Evolutionary conservation across 306 rosid genomes (phyloP), one percentile per base, ranked within the genome.

Genomic region (Trifolium dubium): DNA sequence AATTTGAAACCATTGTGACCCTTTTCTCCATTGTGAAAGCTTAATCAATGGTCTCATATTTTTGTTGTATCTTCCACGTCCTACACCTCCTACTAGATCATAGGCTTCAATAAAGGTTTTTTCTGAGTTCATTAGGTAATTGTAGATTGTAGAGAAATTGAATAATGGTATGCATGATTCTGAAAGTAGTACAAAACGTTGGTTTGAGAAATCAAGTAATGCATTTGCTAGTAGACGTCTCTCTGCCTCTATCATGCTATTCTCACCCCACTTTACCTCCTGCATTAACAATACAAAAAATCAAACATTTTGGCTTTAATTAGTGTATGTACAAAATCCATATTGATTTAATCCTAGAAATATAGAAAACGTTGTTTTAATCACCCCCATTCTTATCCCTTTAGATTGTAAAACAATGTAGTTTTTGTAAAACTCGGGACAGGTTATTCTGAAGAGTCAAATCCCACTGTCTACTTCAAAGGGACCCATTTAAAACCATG

Each of bases 1-100:
- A 29, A 92, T 74, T 74, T 83, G 89, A 67, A 94, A 94, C 98
- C 98, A 94, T n/a, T 92, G 97, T 2, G 96, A 92, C 3, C 99
- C 97, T 67, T 94, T 94, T 4, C 96, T 76, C 99, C 99, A 94
- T 17, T 92, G 95, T 0, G 34, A 5, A 3, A 90, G 77, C 2
- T 2, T 75, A 12, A 94, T 71, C 0, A 5, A 49, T 0, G 97
- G 97, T 19, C 17, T 67, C 99, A 94, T 92, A 37, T 31, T 67
- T 2, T 39, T 3, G 3, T 4, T 82, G 77, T 89, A 94, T 4
- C 99, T 84, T 6, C 93, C 95, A 5, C 90, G 92, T 2, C 96
- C 97, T 3, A 84, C 90, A 0, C 39, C 11, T 0, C 92, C 79
- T 0, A 61, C 85, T 0, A 79, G 6, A 32, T 94, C 89, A 3